Evolutionary conservation across 495 filamentous ascomycete species (phyloP), one percentile per base, ranked within the genome.

Genomic region (Talaromyces thailandensis): DNA sequence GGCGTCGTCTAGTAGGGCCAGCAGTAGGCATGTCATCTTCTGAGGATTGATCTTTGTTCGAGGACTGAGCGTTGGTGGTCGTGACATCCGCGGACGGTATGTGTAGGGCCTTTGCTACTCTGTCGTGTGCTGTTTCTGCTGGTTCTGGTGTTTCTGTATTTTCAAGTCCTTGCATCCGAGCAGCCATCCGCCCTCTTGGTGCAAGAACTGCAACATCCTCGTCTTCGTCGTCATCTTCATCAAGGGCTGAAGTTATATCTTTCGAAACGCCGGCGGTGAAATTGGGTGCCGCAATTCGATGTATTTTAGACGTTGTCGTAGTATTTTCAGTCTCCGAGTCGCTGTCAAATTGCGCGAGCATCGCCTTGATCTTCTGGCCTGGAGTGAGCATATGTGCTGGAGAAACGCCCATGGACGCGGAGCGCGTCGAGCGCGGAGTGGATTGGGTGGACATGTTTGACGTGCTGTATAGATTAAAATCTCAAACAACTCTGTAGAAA

Each of bases 181-280:
- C 79, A 60, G 90, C 90, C 65, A 94, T 79, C 26, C 86, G 83
- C 3, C 90, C 90, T 57, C 82, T 81, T 4, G 90, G 89, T 24
- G 80, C 78, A 23, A 86, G 64, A 61, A 84, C 78, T 21, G 79
- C 74, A 21, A 81, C 76, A 6, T 80, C 79, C 9, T 83, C 80
- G 7, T 78, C 75, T 50, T 68, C 63, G 3, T 64, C 55, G 2
- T 64, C 60, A 53, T 72, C 65, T 12, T 64, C 64, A 8, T 67
- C 64, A 14, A 60, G 59, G 61, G 64, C 62, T 14, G 52, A 37
- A 48, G 56, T 23, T 23, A 60, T 60, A 45, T 32, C 51, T 24
- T 45, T 32, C 60, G 25, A 28, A 16, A 14, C 24, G 40, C 24
- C 12, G 21, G 28, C 29, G 45, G 56, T 50, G 56, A 52, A 40